phyloP scores from a whole-genome alignment of 2,329 filamentous ascomycete genomes.

The Phyllosticta paracitricarpa region DNA sequence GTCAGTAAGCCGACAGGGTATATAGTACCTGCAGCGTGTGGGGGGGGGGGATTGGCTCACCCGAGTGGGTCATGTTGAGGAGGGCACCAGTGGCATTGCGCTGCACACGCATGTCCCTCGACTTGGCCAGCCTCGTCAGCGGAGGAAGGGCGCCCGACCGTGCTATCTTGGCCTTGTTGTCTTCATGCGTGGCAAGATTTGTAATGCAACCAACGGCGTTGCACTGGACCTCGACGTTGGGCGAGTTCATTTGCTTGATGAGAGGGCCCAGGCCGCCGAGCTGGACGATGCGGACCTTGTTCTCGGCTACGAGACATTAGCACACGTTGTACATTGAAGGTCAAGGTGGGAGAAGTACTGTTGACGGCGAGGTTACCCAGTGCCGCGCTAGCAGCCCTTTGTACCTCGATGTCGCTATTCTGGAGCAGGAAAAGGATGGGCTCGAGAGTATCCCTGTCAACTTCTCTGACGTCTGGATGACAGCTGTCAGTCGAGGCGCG shows the following conservation, averaged over 20 bases:
- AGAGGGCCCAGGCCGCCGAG: conserved; percentile 82
- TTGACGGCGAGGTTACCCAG: conserved; percentile 95
- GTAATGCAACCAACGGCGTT: conserved; percentile 99
- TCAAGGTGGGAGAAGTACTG: conserved; percentile 46
- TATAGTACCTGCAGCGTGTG: conserved; percentile 1
- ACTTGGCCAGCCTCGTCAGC: conserved; percentile 85
- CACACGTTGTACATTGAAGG: conserved; percentile 12
- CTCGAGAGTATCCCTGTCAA: conserved; percentile 88
- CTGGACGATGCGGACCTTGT: conserved; percentile 93
- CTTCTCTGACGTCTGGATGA: conserved; percentile 81
- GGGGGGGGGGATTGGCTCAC: conserved; percentile 40
- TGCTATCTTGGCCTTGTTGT: conserved; percentile 98
- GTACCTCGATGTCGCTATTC: conserved; percentile 92
- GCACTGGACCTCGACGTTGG: conserved; percentile 97
- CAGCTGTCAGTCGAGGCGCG: background rate
- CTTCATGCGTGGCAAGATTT: conserved; percentile 94
- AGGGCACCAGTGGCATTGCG: conserved; percentile 92
- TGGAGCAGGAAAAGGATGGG: conserved; percentile 93
- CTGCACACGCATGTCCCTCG: conserved; percentile 97
- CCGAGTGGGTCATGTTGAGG: conserved; percentile 98
- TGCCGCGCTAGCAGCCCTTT: conserved; percentile 89
- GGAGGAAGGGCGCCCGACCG: conserved; percentile 86
- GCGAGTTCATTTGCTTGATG: conserved; percentile 96
- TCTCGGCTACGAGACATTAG: conserved; percentile 65
- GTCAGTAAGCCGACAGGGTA: conserved; percentile 15